These are phyloP conservation scores for Exophiala sp. DNA, from an alignment of 2,329 filamentous ascomycete species.

Conservation along the genomic window DNA sequence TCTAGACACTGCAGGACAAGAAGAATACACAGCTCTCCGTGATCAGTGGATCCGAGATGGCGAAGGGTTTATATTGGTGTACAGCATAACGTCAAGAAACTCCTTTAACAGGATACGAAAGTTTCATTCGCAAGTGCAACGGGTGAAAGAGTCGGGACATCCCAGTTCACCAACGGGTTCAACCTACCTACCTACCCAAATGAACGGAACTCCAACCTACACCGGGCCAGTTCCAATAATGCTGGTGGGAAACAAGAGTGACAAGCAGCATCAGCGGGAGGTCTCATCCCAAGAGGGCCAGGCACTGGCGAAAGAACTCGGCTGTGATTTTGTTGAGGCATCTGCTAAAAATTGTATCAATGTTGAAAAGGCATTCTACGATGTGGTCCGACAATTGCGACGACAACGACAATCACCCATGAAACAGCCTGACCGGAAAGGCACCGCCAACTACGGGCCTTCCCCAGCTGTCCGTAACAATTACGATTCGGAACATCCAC, in stretches of 20 bases:
- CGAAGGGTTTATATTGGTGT: constrained; percentile 95
- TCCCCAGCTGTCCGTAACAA: constrained; percentile 11
- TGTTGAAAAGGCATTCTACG: constrained; percentile 97
- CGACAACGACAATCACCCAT: constrained; percentile 63
- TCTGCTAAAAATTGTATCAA: constrained; percentile 98
- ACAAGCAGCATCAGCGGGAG: constrained; percentile 90
- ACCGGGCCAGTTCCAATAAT: constrained; percentile 75
- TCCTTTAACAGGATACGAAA: constrained; percentile 93
- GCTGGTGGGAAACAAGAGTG: constrained; percentile 98
- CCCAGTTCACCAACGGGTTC: constrained; percentile 53
- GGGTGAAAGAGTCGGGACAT: constrained; percentile 81
- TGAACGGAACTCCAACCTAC: constrained; percentile 44
- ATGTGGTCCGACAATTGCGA: constrained; percentile 87
- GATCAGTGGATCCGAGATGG: constrained; percentile 99
- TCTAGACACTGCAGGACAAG: constrained; percentile 93
- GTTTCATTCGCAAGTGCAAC: constrained; percentile 94
- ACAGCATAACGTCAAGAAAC: constrained; percentile 95
- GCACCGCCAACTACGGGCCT: constrained; percentile 12
- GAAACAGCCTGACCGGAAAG: constrained; percentile 31
- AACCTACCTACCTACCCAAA: constrained; percentile 49
- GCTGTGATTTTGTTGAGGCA: constrained; percentile 94
- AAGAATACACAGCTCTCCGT: constrained; percentile 94
- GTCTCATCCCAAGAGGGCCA: constrained; percentile 96
- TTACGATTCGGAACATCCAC: constrained; percentile 19
- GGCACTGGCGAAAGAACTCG: constrained; percentile 83